Evolutionary conservation across 306 rosid genomes (phyloP).

Genomic region (Prosopis cineraria): DNA sequence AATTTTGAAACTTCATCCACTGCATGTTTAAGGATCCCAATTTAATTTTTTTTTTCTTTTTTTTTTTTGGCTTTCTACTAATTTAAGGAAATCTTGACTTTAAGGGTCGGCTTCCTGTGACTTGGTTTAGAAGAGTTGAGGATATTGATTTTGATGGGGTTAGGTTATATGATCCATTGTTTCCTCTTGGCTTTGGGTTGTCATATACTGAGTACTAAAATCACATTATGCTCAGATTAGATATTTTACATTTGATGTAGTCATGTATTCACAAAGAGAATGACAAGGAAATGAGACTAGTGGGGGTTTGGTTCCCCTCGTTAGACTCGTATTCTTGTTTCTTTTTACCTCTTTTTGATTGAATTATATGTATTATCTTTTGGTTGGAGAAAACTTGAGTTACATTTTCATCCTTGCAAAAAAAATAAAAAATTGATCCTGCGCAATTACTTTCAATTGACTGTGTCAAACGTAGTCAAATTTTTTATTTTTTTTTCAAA

Average conservation of each 20-base stretch:
- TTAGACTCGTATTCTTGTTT: not conserved
- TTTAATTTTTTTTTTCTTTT: too few species aligned
- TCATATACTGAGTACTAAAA: slow-evolving; percentile 21
- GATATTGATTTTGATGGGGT: slow-evolving; percentile 49
- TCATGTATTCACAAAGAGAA: not conserved
- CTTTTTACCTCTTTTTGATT: not conserved
- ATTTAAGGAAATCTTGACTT: too few species aligned
- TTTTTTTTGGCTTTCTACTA: too few species aligned
- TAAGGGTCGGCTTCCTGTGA: slow-evolving; percentile 69
- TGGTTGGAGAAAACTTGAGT: too few species aligned
- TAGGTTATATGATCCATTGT: not conserved
- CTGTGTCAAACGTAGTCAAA: too few species aligned
- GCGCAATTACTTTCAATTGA: too few species aligned
- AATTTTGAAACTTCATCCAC: too few species aligned
- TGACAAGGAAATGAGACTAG: not conserved
- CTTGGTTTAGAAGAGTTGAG: slow-evolving; percentile 68
- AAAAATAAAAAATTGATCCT: too few species aligned
- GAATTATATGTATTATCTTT: too few species aligned
- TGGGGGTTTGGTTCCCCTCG: not conserved
- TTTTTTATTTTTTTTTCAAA: too few species aligned
- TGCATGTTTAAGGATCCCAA: too few species aligned
- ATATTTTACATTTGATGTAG: not conserved
- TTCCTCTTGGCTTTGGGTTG: slow-evolving; percentile 62
- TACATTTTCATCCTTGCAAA: too few species aligned
- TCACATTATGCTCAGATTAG: not conserved